Evolutionary conservation across 768 basidiomycete species (phyloP), one percentile per base, ranked within the genome.

Genomic region (Pisolithus albus): DNA sequence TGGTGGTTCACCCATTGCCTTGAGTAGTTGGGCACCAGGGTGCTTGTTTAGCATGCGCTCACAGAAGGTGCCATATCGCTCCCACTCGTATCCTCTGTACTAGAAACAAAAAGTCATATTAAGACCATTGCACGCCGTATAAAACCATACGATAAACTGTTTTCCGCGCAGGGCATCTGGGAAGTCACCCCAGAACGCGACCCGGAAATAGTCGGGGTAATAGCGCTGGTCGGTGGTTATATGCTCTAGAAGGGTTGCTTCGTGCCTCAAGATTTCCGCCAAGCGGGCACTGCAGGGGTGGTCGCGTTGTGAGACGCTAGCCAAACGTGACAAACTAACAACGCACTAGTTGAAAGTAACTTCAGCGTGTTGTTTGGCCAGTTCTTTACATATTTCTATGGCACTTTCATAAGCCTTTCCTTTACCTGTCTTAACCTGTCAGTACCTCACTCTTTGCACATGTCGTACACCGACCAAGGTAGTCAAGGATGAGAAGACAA

Each of bases 361-460:
- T 64, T 86, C 84, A 15, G 87, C 79, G 70, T 97, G 94, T 65
- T 97, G 92, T 54, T 73, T 81, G 13, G 86, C 86, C 23, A 98
- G 72, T 60, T 97, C 95, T 69, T 89, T 90, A 71, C 91, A 94
- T 46, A 97, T 87, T 44, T 91, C 88, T 52, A 96, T 83, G 2
- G 92, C 95, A 48, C 80, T 86, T 68, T 98, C 95, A 81, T 92
- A 98, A n/a, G 95, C 94, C 61, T 95, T 93, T 9, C 94, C 95
- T 68, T 93, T 90, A 46, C 91, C 92, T 93, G 53, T 21, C 49
- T 53, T 50, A 1, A 18, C 18, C 23, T 15, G 34, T 56, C 44
- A 59, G 40, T 47, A 51, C 32, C 44, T 48, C 49, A 45, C 24
- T n/a, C 37, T 41, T 1, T 41, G 44, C n/a, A 56, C 9, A 47